Base-by-base conservation (phyloP, 805 yeast species). In the Cyberlindnera mrakii region DNA sequence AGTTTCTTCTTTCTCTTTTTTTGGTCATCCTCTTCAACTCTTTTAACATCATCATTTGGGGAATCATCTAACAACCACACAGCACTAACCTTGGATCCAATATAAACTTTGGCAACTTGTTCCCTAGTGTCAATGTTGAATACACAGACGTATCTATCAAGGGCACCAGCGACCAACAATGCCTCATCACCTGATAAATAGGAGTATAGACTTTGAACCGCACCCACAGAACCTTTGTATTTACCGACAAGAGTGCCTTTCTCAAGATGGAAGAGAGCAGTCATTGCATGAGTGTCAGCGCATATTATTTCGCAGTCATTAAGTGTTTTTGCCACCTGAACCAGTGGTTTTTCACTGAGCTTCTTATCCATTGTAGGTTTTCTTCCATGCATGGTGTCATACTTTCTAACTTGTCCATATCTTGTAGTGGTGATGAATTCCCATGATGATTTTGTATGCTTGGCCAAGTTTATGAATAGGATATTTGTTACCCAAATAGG, bases 61-160 rank as follows among this genome's bases (percentile, higher is more conserved):
- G 63, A 68, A 39, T 67, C 73, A 48, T 77, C 79, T 17, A 82
- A 50, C 1, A 82, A 56, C 44, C 71, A 53, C 18, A 81, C 72
- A 25, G 69, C 65, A 19, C 74, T 71, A 15, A 87, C 71, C 58
- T 85, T 88, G 5, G 87, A 76, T 2, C 95, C 95, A 23, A 83
- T 55, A 54, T 76, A 91, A 5, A 86, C 84, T 57, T 88, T 88
- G 7, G 79, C 88, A 13, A 65, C 40, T 39, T 78, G 67, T 35
- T 76, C 75, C 40, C 95, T 71, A 1, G 79, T 64, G 2, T 65
- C 65, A 5, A 79, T 58, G 47, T 88, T 83, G 62, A 76, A 91
- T 4, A 85, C 86, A 45, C 96, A 74, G 23, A 87, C 70, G 55
- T 88, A 91, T 55, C 96, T 73, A 58, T 93, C 99, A 18, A 90